phyloP scores from a whole-genome alignment of 352 stramenopile genomes.

The Phytophthora agathidicida region DNA sequence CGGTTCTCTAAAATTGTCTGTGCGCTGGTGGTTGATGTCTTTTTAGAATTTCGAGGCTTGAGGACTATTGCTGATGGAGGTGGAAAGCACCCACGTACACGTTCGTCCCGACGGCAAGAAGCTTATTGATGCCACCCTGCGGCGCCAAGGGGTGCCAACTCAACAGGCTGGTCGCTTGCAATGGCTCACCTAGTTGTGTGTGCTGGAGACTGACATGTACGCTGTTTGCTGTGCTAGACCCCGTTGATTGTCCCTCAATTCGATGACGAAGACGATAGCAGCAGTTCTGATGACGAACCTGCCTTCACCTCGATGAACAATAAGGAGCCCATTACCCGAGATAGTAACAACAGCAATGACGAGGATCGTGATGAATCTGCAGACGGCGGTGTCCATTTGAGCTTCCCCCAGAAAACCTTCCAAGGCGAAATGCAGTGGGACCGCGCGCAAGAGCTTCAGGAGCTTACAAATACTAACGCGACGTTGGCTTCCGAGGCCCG shows the following conservation, averaged over 20 bases:
- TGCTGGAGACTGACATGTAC: background rate
- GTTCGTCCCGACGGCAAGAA: conserved; percentile 52
- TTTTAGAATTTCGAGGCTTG: too few relatives aligned
- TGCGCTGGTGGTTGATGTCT: conserved; percentile 18
- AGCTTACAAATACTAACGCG: conserved; percentile 66
- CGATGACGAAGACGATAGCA: conserved; percentile 69
- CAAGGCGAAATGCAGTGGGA: conserved; percentile 54
- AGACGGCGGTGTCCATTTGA: background rate
- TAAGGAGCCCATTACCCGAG: background rate
- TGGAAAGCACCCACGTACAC: conserved; percentile 54
- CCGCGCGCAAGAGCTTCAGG: conserved; percentile 58
- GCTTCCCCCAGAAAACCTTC: conserved; percentile 6
- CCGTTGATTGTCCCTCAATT: conserved; percentile 69
- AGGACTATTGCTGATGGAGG: conserved; percentile 40
- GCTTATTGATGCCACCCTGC: conserved; percentile 61
- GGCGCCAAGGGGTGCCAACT: conserved; percentile 18
- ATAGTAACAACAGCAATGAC: conserved; percentile 30
- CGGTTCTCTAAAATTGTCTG: conserved; percentile 24
- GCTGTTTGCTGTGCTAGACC: conserved; percentile 17
- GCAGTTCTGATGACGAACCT: conserved; percentile 45
- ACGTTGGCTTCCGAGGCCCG: conserved; percentile 45
- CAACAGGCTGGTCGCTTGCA: conserved; percentile 14
- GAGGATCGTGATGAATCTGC: conserved; percentile 29
- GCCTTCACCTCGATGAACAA: background rate
- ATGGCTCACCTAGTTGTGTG: too few relatives aligned